Evolutionary conservation across 1,139 yeast genomes (phyloP).

Genomic region (Blastobotrys serpentis): DNA sequence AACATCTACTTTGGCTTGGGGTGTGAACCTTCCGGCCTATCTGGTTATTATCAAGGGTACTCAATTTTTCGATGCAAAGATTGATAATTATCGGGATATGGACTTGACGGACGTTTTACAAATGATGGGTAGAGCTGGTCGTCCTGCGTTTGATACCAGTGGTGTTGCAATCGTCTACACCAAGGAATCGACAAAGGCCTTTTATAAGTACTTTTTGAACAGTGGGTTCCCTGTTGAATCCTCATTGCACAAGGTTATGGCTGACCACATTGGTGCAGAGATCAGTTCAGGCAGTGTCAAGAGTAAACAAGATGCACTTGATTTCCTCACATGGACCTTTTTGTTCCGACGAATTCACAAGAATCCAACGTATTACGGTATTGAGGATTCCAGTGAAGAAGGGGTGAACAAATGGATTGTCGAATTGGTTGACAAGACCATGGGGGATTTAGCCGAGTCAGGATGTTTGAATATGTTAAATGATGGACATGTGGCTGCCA

Average conservation of each 20-base stretch:
- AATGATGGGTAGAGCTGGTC: constrained; percentile 94
- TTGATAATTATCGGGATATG: constrained; percentile 80
- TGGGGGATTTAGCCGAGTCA: constrained; percentile 67
- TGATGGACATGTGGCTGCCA: constrained; percentile 54
- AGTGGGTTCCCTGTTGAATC: constrained; percentile 98
- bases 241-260: constrained; percentile 86
- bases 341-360: constrained; percentile 90
- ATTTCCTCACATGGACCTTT: constrained; percentile 93
- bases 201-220: constrained; percentile 90
- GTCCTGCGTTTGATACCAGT: constrained; percentile 94
- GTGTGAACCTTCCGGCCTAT: constrained; percentile 94
- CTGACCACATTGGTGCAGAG: constrained; percentile 96
- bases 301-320: constrained; percentile 84
- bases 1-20: constrained; percentile 96
- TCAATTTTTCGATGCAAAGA: constrained; percentile 78
- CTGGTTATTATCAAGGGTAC: constrained; percentile 93
- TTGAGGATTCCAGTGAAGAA: constrained; percentile 64
- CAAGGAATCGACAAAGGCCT: constrained; percentile 84
- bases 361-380: constrained; percentile 92
- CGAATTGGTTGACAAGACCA: constrained; percentile 65
- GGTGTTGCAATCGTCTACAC: constrained; percentile 96
- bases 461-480: constrained; percentile 62
- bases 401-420: constrained; percentile 61
- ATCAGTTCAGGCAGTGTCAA: constrained; percentile 83
- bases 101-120: constrained; percentile 88